Conservation (phyloP, 2,329 filamentous ascomycete species). For the Conoideocrella luteorostrata region DNA sequence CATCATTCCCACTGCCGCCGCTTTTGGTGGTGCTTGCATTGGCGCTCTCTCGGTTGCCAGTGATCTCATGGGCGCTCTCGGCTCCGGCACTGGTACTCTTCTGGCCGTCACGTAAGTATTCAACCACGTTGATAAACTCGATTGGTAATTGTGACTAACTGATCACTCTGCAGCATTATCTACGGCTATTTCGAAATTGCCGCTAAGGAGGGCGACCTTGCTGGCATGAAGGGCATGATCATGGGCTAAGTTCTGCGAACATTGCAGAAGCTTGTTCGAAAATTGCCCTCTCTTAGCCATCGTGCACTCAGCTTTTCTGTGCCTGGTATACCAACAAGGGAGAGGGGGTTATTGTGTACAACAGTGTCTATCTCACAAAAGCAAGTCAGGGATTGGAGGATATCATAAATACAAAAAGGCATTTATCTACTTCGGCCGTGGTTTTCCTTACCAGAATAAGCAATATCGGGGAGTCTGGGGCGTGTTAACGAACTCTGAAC, state of each 20-base stretch:
- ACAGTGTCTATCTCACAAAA: conserved; percentile 5
- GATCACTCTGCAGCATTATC: conserved; percentile 65
- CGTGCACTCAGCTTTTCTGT: not conserved
- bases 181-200: conserved; percentile 99
- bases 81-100: conserved; percentile 94
- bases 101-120: conserved; percentile 93
- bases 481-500: not conserved
- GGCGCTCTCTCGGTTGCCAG: conserved; percentile 92
- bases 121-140: not conserved
- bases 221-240: conserved; percentile 69
- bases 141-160: not conserved
- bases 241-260: conserved; percentile 48
- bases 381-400: not conserved
- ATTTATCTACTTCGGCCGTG: not conserved
- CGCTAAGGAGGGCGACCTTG: conserved; percentile 94
- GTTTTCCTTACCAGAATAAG: not conserved
- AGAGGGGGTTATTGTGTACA: conserved; percentile 7
- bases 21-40: conserved; percentile 98
- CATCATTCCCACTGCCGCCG: conserved; percentile 95
- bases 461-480: conserved; percentile 1
- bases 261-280: not conserved
- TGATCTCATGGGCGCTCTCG: conserved; percentile 91
- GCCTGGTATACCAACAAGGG: not conserved
- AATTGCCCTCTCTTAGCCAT: not conserved
- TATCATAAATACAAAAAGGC: conserved; percentile 6